Evolutionary conservation across 2,329 filamentous ascomycete genomes (phyloP), one percentile per base, ranked within the genome.

Genomic region (Talaromyces rugulosus): DNA sequence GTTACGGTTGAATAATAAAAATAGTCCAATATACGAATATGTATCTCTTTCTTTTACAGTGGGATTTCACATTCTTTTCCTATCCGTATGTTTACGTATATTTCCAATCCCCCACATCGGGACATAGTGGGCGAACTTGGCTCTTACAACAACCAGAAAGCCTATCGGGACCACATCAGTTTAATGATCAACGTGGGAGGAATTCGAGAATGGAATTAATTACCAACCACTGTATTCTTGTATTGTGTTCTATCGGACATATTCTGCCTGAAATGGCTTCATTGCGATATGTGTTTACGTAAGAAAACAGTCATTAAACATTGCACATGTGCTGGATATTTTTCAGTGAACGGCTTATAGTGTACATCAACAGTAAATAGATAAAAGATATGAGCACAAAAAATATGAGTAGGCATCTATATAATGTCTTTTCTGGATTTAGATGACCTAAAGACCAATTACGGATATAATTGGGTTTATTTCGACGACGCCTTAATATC

Each of bases 401-500:
- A 23, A 23, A 23, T 1, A 23, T 23, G 23, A 23, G 23, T 23
- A 23, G 23, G 23, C 23, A 2, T 23, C 11, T 33, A 33, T 33
- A 9, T 33, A 33, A 33, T 33, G 1, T 33, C 2, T 33, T 33
- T 9, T 9, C 8, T 33, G 31, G 8, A 3, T 9, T 8, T 9
- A 8, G 5, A 23, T 33, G 31, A 33, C 2, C 31, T 9, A 8
- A 33, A 33, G 31, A 9, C 31, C 31, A 9, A 33, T 33, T 9
- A 4, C 31, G 11, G 11, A 9, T 8, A 33, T 4, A 14, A 40
- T n/a, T 23, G 23, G 23, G 23, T 1, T 8, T n/a, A 40, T 40
- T 7, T 40, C 36, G 36, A n/a, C 14, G 36, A 63, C n/a, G 61
- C 11, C 14, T 31, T 53, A 18, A 63, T 58, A 18, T 44, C 52